A percentile compares a stretch with the other conserved stretches of the same genome.
Conservation (phyloP, 345 rosid genomes). For the Streptanthus diversifolius region DNA sequence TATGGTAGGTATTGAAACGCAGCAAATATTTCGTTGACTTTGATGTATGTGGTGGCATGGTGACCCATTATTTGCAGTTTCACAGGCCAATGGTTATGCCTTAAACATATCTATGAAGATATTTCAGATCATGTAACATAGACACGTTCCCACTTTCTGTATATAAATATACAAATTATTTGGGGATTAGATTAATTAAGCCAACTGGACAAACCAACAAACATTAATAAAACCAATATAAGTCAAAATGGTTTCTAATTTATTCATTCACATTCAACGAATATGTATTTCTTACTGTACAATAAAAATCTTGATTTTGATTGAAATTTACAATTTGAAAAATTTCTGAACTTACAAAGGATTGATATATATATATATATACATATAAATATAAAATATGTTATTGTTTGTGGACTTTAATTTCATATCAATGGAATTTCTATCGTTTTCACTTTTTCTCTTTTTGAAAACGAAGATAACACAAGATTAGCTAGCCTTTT, state of each 20-base stretch:
- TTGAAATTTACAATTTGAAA: too few species aligned
- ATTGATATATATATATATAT: too few species aligned
- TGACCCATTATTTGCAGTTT: conserved; percentile 3
- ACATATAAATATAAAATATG: too few species aligned
- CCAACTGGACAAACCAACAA: background rate
- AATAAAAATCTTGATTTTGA: background rate
- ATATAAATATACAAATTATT: background rate
- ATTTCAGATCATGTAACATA: conserved; percentile 11
- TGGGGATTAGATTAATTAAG: background rate
- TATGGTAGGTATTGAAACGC: conserved; percentile 25
- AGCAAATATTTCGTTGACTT: conserved; percentile 16
- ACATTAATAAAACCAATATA: background rate
- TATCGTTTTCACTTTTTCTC: too few species aligned
- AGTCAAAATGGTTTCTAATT: background rate
- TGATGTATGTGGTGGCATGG: background rate
- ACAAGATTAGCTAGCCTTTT: too few species aligned
- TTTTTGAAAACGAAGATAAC: too few species aligned
- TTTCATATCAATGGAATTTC: too few species aligned
- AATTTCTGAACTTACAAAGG: too few species aligned
- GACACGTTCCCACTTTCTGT: conserved; percentile 3
- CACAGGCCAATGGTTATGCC: conserved; percentile 1
- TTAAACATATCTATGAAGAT: background rate
- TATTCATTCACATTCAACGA: background rate
- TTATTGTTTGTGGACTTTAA: too few species aligned
- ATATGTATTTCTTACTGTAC: background rate